Evolutionary conservation across 495 filamentous ascomycete species (phyloP).

Genomic region (Tuber indicum): DNA sequence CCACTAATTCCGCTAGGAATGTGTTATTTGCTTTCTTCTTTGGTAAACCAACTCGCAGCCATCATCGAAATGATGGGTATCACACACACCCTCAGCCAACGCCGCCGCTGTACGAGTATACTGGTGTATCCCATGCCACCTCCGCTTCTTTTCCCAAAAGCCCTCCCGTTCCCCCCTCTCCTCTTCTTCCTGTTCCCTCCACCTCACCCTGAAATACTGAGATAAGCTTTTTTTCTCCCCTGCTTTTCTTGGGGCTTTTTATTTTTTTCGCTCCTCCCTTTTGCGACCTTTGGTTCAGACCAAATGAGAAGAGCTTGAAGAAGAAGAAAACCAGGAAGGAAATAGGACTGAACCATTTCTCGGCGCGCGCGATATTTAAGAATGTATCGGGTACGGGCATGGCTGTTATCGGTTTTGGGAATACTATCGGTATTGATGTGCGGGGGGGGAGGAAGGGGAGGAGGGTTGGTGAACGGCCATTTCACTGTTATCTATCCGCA

Average conservation of each 20-base stretch:
- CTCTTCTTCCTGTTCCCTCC: neutral
- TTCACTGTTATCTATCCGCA: slow-evolving; percentile 22
- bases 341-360: neutral
- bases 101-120: neutral
- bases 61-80: neutral
- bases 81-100: neutral
- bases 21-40: slow-evolving; percentile 1
- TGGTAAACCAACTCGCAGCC: neutral
- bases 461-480: slow-evolving; percentile 21
- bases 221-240: neutral
- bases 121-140: neutral
- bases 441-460: neutral
- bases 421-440: neutral
- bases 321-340: neutral
- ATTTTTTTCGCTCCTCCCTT: neutral
- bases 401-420: neutral
- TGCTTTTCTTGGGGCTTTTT: neutral
- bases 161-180: neutral
- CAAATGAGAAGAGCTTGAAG: neutral
- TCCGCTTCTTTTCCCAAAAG: neutral
- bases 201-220: neutral
- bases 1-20: neutral
- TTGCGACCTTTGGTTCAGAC: neutral
- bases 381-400: neutral
- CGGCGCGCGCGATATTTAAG: neutral